Percentiles rank a stretch among this genome's conserved stretches.
Conservation (phyloP, 371 early-diverging fungal species). For the Haplosporangium sp. region DNA sequence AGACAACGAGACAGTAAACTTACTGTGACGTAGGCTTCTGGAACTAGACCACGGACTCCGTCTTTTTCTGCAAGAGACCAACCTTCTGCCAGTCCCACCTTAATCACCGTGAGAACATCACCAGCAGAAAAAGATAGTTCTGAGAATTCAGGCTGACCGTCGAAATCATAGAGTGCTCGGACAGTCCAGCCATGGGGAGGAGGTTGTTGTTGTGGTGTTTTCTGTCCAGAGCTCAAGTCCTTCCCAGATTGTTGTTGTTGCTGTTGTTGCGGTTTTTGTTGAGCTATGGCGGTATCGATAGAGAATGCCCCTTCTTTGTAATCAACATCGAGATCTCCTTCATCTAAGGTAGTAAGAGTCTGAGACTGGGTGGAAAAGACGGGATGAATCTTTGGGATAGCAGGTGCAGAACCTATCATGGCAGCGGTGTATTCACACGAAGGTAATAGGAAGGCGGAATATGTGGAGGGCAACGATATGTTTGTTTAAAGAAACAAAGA, state of each 20-base stretch:
- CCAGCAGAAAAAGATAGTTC: constrained; percentile 59
- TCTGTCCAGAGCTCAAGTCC: constrained; percentile 8
- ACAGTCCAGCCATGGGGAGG: constrained; percentile 53
- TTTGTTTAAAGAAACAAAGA: constrained; percentile 1
- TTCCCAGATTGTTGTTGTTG: neutral
- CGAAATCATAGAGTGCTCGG: constrained; percentile 52
- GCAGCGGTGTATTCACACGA: neutral
- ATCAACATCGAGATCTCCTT: constrained; percentile 21
- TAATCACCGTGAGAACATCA: constrained; percentile 53
- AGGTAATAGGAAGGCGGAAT: neutral
- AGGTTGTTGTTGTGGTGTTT: constrained; percentile 41
- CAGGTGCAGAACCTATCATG: constrained; percentile 45
- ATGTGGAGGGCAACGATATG: neutral
- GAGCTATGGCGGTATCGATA: constrained; percentile 10
- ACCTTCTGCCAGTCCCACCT: constrained; percentile 56
- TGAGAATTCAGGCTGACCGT: constrained; percentile 47
- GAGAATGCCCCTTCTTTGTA: constrained; percentile 50
- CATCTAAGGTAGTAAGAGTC: constrained; percentile 19
- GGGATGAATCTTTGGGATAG: constrained; percentile 52
- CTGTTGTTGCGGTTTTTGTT: neutral
- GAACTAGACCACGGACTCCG: constrained; percentile 56
- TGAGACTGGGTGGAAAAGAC: constrained; percentile 39
- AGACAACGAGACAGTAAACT: constrained; percentile 2
- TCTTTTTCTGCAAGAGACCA: constrained; percentile 60
- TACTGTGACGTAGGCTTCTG: constrained; percentile 59